Percentiles rank a stretch among this genome's conserved stretches.
Conservation (phyloP, 83 land plant genomes). For the Thuja plicata region DNA sequence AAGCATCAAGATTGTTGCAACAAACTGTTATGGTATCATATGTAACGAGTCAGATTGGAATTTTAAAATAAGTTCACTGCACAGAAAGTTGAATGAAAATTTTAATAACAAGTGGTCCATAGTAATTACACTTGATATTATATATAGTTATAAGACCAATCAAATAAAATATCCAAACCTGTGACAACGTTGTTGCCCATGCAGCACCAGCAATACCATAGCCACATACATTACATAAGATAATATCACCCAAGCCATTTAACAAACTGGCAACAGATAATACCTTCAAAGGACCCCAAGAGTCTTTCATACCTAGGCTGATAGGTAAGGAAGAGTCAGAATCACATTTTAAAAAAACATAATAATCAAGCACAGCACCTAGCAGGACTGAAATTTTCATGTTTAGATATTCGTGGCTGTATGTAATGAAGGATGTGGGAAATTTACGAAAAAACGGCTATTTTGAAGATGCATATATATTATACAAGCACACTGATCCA, state of each 20-base stretch:
- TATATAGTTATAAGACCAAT: not conserved
- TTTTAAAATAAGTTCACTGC: not conserved
- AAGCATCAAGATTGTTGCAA: slow-evolving; percentile 85
- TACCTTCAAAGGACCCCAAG: slow-evolving; percentile 95
- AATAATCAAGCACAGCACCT: not conserved
- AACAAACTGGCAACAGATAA: slow-evolving; percentile 72
- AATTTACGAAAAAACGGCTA: not conserved
- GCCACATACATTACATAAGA: slow-evolving; percentile 62
- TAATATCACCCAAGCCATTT: slow-evolving; percentile 75
- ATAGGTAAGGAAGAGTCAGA: not conserved
- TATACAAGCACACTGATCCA: not conserved
- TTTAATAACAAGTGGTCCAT: not conserved
- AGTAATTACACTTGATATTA: not conserved
- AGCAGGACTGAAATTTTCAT: not conserved
- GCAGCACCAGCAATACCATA: slow-evolving; percentile 98
- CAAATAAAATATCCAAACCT: slow-evolving; percentile 43
- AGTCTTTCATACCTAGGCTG: slow-evolving; percentile 96
- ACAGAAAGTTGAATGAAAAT: not conserved
- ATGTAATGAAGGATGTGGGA: not conserved
- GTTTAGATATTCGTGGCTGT: not conserved
- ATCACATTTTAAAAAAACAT: slow-evolving; percentile 3
- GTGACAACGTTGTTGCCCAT: slow-evolving; percentile 95
- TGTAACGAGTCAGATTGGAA: not conserved
- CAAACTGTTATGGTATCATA: slow-evolving; percentile 35
- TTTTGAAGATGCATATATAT: not conserved